Base-by-base conservation (phyloP, 1,284 basidiomycete genomes). In the Phaffia rhodozyma region DNA sequence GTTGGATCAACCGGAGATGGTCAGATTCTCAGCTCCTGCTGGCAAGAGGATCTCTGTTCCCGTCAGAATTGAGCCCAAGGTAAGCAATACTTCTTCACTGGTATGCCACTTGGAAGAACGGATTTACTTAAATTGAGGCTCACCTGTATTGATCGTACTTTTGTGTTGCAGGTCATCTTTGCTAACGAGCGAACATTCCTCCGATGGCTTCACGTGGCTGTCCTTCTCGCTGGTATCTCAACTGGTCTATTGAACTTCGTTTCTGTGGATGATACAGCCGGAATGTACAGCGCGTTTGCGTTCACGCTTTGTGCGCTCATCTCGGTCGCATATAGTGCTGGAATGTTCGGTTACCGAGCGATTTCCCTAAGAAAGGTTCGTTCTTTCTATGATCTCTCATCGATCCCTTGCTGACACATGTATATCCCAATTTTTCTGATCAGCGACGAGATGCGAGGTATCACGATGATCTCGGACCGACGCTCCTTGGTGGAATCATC, bases 61-160 rank as follows among this genome's bases (percentile, higher is more conserved):
- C 47, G 86, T 98, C 43, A 84, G 94, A 60, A 83, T 98, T 63
- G 94, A 98, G 77, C 94, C 94, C 48, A 98, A 98, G 78, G 92
- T 96, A 7, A 53, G 58, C 43, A 16, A 5, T 23, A 11, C 49
- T 18, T 23, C 13, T 13, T 49, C 7, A 53, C 11, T 21, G 2
- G 7, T 11, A 16, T 43, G 38, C 38, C 13, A 16, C 5, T 43
- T 43, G 38, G 5, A 11, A 43, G 5, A 11, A 16, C 13, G 21
- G 51, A 53, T 13, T 21, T 3, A 6, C 16, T 50, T 13, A 16
- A 9, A 5, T 25, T 20, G 11, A 47, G 5, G 34, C 65, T 66
- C 32, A 62, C 43, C 3, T 43, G 16, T 11, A 43, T 43, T 16
- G 5, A 1, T 32, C 18, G 29, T 11, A 7, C 43, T 49, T 13